These are phyloP conservation scores for Cercospora beticola DNA, from an alignment of 2,329 filamentous ascomycete genomes.

Conservation along the genomic window DNA sequence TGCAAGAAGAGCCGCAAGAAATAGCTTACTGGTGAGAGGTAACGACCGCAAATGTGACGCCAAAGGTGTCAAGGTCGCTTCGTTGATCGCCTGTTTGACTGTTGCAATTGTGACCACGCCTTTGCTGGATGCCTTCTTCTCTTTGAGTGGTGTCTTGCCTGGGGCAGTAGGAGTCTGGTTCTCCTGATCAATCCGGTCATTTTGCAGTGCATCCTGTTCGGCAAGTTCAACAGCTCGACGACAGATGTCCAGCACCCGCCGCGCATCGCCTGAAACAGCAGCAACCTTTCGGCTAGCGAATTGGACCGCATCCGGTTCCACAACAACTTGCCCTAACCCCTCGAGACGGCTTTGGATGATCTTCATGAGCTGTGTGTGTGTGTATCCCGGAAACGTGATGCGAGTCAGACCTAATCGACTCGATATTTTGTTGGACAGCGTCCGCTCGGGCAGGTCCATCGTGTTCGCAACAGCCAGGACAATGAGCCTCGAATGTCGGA, in stretches of 20 bases:
- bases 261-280: constrained; percentile 89
- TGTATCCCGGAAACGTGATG: constrained; percentile 97
- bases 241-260: constrained; percentile 91
- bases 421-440: constrained; percentile 96
- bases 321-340: constrained; percentile 77
- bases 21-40: constrained; percentile 77
- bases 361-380: constrained; percentile 92
- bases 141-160: constrained; percentile 54
- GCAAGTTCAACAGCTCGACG: constrained; percentile 92
- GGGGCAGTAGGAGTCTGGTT: constrained; percentile 58
- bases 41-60: constrained; percentile 84
- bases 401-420: constrained; percentile 79
- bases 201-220: constrained; percentile 62
- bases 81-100: constrained; percentile 90
- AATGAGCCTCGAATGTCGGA: constrained; percentile 87
- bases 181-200: constrained; percentile 31
- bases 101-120: constrained; percentile 83
- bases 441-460: constrained; percentile 96
- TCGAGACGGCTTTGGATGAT: constrained; percentile 94
- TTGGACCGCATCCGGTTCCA: constrained; percentile 89
- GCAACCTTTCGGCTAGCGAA: constrained; percentile 97
- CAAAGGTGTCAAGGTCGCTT: constrained; percentile 88
- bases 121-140: constrained; percentile 42
- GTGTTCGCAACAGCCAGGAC: constrained; percentile 97
- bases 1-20: constrained; percentile 78